A percentile compares a stretch with the other conserved stretches of the same genome.
Conservation (phyloP, 2,329 filamentous ascomycete genomes). For the Parascedosporium putredinis region DNA sequence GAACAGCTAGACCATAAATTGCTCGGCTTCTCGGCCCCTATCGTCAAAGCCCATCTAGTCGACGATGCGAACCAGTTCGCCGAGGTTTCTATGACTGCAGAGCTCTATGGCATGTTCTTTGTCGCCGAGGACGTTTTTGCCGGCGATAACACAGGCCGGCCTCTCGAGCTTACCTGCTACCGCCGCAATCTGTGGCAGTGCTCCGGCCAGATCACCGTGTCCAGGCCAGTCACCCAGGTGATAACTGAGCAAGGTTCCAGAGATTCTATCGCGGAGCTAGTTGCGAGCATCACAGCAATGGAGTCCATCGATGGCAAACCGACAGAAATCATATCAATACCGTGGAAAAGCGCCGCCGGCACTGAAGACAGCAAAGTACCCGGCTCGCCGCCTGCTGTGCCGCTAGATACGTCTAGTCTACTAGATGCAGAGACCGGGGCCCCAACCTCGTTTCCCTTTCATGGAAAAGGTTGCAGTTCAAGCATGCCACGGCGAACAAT, state of each 20-base stretch:
- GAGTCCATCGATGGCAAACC: slow-evolving; percentile 88
- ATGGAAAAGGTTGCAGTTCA: slow-evolving; percentile 92
- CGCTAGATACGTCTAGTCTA: slow-evolving; percentile 43
- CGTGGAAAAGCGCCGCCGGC: slow-evolving; percentile 67
- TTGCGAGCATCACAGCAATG: slow-evolving; percentile 71
- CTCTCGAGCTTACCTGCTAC: slow-evolving; percentile 85
- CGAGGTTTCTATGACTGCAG: slow-evolving; percentile 58
- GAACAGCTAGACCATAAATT: slow-evolving; percentile 52
- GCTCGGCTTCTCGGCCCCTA: slow-evolving; percentile 60
- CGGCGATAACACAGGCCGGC: slow-evolving; percentile 43
- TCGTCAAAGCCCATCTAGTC: slow-evolving; percentile 49
- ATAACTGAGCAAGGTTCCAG: slow-evolving; percentile 66
- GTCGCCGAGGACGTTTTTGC: slow-evolving; percentile 72
- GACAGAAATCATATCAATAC: slow-evolving; percentile 92
- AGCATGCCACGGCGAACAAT: slow-evolving; percentile 94
- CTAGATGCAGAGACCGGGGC: slow-evolving; percentile 64
- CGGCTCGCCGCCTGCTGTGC: slow-evolving; percentile 41
- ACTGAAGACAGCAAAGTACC: slow-evolving; percentile 38
- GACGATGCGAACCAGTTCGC: slow-evolving; percentile 55
- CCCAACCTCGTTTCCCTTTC: slow-evolving; percentile 70
- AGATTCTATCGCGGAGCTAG: slow-evolving; percentile 65
- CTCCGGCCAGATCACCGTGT: slow-evolving; percentile 73
- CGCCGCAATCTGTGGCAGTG: slow-evolving; percentile 92
- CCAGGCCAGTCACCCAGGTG: slow-evolving; percentile 60
- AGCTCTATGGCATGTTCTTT: slow-evolving; percentile 83